A percentile compares a stretch with the other conserved stretches of the same genome.
These are phyloP conservation scores for Wallacemonas sp. DNA, from an alignment of 208 protist species.

Conservation along the genomic window DNA sequence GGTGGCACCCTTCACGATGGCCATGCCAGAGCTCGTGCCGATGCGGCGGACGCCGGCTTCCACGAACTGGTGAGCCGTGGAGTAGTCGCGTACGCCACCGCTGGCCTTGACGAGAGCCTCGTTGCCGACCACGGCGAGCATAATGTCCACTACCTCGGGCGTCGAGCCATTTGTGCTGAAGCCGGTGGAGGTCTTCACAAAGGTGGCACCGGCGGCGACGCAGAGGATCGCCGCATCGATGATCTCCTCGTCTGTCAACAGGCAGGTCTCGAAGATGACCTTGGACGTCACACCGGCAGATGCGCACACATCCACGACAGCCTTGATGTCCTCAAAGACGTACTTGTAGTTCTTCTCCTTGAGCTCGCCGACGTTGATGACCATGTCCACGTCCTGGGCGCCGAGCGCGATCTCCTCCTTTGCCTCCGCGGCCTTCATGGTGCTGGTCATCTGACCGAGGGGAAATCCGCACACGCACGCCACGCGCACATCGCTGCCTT, in stretches of 20 bases:
- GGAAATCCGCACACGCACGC: conserved; percentile 91
- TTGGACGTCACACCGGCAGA: conserved; percentile 47
- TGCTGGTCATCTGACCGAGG: conserved; percentile 81
- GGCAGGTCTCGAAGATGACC: conserved; percentile 95
- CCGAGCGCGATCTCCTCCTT: conserved; percentile 58
- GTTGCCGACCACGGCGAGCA: conserved; percentile 90
- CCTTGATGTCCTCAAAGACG: conserved; percentile 89
- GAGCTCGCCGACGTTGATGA: conserved; percentile 91
- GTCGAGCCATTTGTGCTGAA: conserved; percentile 91
- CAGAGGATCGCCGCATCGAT: conserved; percentile 88
- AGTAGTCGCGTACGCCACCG: conserved; percentile 87
- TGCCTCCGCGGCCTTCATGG: conserved; percentile 88
- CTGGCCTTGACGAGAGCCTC: conserved; percentile 83
- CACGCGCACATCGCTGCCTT: conserved; percentile 50
- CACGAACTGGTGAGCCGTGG: conserved; percentile 81
- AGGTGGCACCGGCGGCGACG: conserved; percentile 85
- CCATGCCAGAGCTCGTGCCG: conserved; percentile 89
- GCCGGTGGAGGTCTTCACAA: conserved; percentile 96
- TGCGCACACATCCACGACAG: conserved; percentile 50
- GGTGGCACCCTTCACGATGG: conserved; percentile 44
- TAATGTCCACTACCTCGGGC: conserved; percentile 84
- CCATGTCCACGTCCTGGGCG: conserved; percentile 95
- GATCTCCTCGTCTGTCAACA: conserved; percentile 87
- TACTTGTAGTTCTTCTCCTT: conserved; percentile 82
- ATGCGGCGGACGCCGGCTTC: conserved; percentile 84